These are phyloP conservation scores for Quercus rubra DNA, from an alignment of 306 rosid genomes.

Conservation along the genomic window DNA sequence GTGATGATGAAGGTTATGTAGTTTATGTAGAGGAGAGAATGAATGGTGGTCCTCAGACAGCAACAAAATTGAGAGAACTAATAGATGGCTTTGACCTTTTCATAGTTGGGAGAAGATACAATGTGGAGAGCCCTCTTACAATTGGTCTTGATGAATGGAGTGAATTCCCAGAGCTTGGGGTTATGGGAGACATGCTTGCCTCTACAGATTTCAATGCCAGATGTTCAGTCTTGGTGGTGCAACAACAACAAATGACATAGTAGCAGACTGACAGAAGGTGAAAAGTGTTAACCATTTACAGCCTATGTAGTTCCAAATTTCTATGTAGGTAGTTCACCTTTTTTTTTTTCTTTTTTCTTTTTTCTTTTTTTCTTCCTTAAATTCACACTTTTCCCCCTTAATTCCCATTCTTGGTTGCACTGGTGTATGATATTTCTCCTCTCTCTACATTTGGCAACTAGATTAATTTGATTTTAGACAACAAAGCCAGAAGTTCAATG, in stretches of 20 bases:
- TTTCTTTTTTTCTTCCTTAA: background rate
- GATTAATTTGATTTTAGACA: no score
- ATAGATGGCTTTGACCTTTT: conserved; percentile 43
- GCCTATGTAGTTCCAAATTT: background rate
- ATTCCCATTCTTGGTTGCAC: background rate
- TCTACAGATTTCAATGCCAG: conserved; percentile 40
- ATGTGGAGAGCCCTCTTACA: conserved; percentile 37
- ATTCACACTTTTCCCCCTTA: no score
- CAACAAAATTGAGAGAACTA: conserved; percentile 26
- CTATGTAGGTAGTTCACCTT: background rate
- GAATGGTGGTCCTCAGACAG: conserved; percentile 42
- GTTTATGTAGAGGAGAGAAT: conserved; percentile 35
- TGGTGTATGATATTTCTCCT: background rate
- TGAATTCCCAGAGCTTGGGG: conserved; percentile 68
- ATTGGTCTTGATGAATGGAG: conserved; percentile 60
- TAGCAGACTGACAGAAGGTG: background rate
- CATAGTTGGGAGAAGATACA: conserved; percentile 55
- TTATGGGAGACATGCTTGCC: conserved; percentile 56
- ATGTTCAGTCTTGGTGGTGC: conserved; percentile 54
- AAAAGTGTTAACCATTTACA: no score
- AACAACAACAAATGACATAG: conserved; percentile 48
- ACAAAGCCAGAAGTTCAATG: no score
- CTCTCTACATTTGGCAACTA: background rate
- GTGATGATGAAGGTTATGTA: background rate
- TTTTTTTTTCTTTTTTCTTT: background rate